Evolutionary conservation across 495 filamentous ascomycete genomes (phyloP).

Genomic region (Xylaria palmicola): DNA sequence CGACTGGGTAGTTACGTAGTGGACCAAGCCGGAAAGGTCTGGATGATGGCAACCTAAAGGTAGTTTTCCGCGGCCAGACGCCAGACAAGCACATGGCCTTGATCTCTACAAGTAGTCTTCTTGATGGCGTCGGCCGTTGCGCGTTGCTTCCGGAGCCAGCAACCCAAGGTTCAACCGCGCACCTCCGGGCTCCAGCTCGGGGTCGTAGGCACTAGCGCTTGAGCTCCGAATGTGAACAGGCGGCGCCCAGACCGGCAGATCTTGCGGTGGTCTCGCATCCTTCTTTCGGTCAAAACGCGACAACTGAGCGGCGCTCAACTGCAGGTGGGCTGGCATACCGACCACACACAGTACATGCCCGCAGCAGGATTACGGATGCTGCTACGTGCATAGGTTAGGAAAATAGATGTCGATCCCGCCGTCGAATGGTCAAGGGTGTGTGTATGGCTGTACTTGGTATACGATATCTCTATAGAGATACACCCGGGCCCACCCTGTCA

Average conservation of each 20-base stretch:
- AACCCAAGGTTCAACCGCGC: not conserved
- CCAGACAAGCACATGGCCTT: too few relatives aligned
- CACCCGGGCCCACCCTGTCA: not conserved
- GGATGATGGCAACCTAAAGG: too few relatives aligned
- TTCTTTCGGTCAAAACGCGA: not conserved
- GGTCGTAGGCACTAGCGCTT: not conserved
- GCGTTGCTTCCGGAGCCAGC: not conserved
- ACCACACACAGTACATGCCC: slow-evolving; percentile 2
- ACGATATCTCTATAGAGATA: slow-evolving; percentile 11
- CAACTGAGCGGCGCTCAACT: not conserved
- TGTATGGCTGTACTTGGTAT: not conserved
- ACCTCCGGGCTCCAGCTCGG: not conserved
- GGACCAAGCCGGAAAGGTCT: too few relatives aligned
- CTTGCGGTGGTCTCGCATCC: not conserved
- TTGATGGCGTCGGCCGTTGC: not conserved
- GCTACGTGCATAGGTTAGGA: not conserved
- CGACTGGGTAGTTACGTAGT: too few relatives aligned
- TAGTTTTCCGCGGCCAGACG: too few relatives aligned
- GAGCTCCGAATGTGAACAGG: not conserved
- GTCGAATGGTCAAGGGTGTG: slow-evolving; percentile 1
- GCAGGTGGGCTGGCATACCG: not conserved
- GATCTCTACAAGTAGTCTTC: too few relatives aligned
- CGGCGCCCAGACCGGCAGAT: not conserved
- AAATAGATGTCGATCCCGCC: slow-evolving; percentile 5
- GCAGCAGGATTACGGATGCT: slow-evolving; percentile 4